These are phyloP conservation scores for Gynochthodes officinalis DNA, from an alignment of 257 asterid genomes.

Conservation along the genomic window DNA sequence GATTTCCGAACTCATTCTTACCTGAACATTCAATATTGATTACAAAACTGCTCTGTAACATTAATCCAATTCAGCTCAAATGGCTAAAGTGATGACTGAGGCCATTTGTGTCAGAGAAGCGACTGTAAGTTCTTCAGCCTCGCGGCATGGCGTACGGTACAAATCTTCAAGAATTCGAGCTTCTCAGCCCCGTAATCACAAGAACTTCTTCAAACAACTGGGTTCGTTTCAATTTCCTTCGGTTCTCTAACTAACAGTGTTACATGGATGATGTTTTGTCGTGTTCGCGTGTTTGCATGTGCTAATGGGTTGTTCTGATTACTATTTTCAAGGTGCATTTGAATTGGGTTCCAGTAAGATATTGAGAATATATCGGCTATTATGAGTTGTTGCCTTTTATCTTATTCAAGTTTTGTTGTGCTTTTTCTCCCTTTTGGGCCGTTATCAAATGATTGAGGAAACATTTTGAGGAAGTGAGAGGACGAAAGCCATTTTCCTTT, in stretches of 20 bases:
- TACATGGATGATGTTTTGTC: background rate
- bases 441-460: background rate
- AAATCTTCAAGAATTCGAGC: constrained; percentile 37
- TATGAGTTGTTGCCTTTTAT: background rate
- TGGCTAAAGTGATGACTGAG: constrained; percentile 52
- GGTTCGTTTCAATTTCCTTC: constrained; percentile 36
- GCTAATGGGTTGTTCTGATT: background rate
- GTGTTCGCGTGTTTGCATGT: background rate
- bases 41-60: background rate
- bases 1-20: no score
- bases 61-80: background rate
- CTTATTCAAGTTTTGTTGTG: background rate
- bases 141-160: background rate
- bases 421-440: background rate
- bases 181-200: constrained; percentile 45
- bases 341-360: background rate
- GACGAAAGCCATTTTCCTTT: background rate
- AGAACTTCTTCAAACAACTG: constrained; percentile 61
- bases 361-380: background rate
- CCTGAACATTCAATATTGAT: background rate
- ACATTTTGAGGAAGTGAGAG: background rate
- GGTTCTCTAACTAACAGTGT: background rate
- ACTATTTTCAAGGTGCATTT: background rate
- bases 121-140: constrained; percentile 16
- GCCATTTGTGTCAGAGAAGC: constrained; percentile 15